A percentile compares a stretch with the other conserved stretches of the same genome.
Conservation (phyloP, 257 asterid genomes). For the Rubia yunnanensis region DNA sequence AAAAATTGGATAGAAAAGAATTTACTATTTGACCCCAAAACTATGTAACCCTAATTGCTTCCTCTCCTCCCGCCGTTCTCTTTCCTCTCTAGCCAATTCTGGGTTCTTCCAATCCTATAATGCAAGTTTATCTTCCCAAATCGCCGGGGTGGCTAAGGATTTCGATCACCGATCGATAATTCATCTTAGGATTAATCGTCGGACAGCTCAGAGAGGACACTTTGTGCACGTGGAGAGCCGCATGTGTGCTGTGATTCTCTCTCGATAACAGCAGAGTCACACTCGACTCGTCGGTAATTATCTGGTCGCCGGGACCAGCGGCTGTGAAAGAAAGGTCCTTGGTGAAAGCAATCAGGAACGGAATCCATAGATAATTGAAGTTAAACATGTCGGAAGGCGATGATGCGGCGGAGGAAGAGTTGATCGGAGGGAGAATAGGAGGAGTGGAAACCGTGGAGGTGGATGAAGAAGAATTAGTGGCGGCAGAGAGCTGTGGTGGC, state of each 20-base stretch:
- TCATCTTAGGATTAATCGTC: constrained; percentile 43
- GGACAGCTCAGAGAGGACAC: constrained; percentile 35
- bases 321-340: constrained; percentile 29
- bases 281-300: background rate
- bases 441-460: too few relatives aligned
- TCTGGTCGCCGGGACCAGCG: constrained; percentile 14
- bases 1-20: too few relatives aligned
- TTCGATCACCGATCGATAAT: constrained; percentile 73
- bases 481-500: constrained; percentile 3
- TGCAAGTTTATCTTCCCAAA: too few relatives aligned
- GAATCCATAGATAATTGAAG: constrained; percentile 31
- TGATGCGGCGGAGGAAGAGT: constrained; percentile 12
- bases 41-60: too few relatives aligned
- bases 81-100: too few relatives aligned
- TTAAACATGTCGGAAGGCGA: constrained; percentile 33
- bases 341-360: constrained; percentile 41
- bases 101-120: too few relatives aligned
- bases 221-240: constrained; percentile 2
- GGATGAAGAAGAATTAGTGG: constrained; percentile 9
- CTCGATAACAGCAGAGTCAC: constrained; percentile 36
- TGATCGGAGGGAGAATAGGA: constrained; percentile 1
- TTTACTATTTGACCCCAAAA: too few relatives aligned
- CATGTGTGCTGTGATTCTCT: constrained; percentile 6
- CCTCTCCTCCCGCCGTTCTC: too few relatives aligned
- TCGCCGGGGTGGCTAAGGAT: constrained; percentile 81